A percentile compares a stretch with the other conserved stretches of the same genome.
Evolutionary conservation across 768 basidiomycete species (phyloP).

Genomic region (Pleurotus citrinopileatus): DNA sequence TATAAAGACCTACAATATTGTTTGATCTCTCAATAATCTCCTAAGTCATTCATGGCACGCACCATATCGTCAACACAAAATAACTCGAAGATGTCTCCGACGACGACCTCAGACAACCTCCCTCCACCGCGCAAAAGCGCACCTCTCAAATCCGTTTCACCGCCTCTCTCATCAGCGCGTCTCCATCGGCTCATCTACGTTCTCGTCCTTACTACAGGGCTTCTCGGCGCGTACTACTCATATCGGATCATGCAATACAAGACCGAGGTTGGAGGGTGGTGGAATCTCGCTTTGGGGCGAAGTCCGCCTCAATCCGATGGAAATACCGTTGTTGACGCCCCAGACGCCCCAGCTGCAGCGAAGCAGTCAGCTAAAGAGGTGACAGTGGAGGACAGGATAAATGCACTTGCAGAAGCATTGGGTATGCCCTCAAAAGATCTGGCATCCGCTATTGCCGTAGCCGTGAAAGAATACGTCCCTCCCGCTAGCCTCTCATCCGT

Average conservation of each 20-base stretch:
- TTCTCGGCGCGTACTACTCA: conserved; percentile 48
- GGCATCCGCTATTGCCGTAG: conserved; percentile 61
- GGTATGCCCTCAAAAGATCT: conserved; percentile 61
- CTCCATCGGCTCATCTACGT: conserved; percentile 49
- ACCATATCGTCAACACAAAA: not conserved
- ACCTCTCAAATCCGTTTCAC: conserved; percentile 31
- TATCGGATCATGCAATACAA: conserved; percentile 49
- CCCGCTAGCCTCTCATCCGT: conserved; percentile 58
- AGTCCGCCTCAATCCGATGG: conserved; percentile 22
- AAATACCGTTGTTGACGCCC: conserved; percentile 12
- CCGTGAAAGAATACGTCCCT: conserved; percentile 56
- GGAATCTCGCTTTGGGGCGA: conserved; percentile 46
- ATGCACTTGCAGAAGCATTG: conserved; percentile 57
- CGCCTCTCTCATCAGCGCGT: conserved; percentile 42
- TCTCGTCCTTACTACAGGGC: conserved; percentile 35
- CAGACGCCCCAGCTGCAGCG: conserved; percentile 2
- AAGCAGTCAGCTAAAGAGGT: conserved; percentile 9
- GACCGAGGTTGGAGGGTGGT: conserved; percentile 58
- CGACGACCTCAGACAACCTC: conserved; percentile 18
- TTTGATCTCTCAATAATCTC: no score
- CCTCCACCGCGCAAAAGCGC: conserved; percentile 26
- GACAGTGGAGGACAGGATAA: conserved; percentile 53
- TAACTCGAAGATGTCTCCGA: conserved; percentile 11
- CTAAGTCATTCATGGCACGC: not conserved
- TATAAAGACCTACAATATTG: no score